phyloP scores from a whole-genome alignment of 768 basidiomycete species.

The Boletus reticuloceps region DNA sequence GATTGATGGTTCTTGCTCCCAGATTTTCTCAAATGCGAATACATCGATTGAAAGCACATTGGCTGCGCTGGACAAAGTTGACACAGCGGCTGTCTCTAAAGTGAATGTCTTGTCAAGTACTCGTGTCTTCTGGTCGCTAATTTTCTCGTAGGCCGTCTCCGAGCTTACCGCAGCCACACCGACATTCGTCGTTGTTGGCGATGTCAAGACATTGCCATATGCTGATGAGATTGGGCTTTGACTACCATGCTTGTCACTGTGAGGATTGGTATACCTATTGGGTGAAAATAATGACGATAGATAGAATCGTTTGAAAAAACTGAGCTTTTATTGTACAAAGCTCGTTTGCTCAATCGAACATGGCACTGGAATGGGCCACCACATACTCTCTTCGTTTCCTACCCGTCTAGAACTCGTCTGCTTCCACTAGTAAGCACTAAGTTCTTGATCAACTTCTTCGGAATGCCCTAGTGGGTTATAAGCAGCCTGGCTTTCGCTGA shows the following conservation, averaged over 20 bases:
- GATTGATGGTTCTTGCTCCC: too few relatives aligned
- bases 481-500: too few relatives aligned
- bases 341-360: neutral
- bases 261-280: conserved; percentile 10
- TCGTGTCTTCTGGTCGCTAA: neutral
- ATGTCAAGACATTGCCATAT: conserved; percentile 73
- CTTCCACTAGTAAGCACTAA: too few relatives aligned
- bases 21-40: conserved; percentile 58
- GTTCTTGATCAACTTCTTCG: too few relatives aligned
- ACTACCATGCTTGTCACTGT: conserved; percentile 12
- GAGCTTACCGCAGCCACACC: conserved; percentile 73
- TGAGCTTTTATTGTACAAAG: neutral
- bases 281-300: conserved; percentile 14
- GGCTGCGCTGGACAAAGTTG: conserved; percentile 66
- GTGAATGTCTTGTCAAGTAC: conserved; percentile 33
- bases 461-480: too few relatives aligned
- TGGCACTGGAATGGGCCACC: too few relatives aligned
- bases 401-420: too few relatives aligned
- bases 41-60: conserved; percentile 60
- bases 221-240: conserved; percentile 81
- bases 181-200: conserved; percentile 85
- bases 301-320: conserved; percentile 15
- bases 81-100: conserved; percentile 65
- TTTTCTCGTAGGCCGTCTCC: conserved; percentile 46
- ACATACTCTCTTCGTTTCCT: too few relatives aligned